Evolutionary conservation across 129 eudicot species (phyloP).

Genomic region (Lonicera japonica): DNA sequence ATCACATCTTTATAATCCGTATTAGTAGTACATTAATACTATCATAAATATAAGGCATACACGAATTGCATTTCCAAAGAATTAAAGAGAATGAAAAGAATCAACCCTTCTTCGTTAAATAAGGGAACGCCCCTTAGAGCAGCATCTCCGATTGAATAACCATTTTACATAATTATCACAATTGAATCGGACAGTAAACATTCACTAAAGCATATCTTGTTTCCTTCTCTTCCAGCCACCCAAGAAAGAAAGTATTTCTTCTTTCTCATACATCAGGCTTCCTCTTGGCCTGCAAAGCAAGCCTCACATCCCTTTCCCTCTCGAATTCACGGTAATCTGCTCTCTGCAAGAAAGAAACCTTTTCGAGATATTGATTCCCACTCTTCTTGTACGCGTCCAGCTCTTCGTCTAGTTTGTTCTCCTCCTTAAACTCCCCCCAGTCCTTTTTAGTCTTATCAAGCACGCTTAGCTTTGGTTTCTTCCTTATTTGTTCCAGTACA

Average conservation of each 20-base stretch:
- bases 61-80: not conserved
- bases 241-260: not conserved
- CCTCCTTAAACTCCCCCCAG: constrained; percentile 96
- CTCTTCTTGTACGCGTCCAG: constrained; percentile 94
- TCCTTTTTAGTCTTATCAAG: constrained; percentile 98
- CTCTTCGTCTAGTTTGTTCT: constrained; percentile 83
- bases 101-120: not conserved
- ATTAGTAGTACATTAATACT: too few species aligned
- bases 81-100: not conserved
- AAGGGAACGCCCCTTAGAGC: not conserved
- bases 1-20: too few species aligned
- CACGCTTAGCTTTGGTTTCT: constrained; percentile 84
- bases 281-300: constrained; percentile 83
- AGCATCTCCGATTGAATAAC: not conserved
- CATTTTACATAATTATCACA: not conserved
- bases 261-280: constrained; percentile 58
- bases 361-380: constrained; percentile 82
- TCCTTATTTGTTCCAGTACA: constrained; percentile 85
- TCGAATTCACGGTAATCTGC: constrained; percentile 89
- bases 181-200: not conserved
- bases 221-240: too few species aligned
- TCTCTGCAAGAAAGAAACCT: constrained; percentile 73
- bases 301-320: constrained; percentile 86
- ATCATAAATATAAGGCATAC: too few species aligned
- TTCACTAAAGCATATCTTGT: not conserved